Percentiles rank a stretch among this genome's conserved stretches.
Conservation (phyloP, 768 basidiomycete genomes). For the Pulveroboletus sp. region DNA sequence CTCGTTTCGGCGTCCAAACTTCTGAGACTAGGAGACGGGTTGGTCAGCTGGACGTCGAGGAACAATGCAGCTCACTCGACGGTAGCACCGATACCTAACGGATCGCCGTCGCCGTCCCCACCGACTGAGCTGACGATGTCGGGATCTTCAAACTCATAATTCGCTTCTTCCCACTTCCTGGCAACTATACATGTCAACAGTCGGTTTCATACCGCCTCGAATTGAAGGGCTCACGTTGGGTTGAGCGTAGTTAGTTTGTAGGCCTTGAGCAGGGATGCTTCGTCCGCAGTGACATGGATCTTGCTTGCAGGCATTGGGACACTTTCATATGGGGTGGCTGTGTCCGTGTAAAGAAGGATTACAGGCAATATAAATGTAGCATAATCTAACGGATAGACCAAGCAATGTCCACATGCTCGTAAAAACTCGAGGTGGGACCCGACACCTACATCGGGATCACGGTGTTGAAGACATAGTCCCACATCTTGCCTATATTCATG, state of each 20-base stretch:
- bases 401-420: conserved; percentile 5
- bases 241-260: conserved; percentile 79
- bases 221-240: conserved; percentile 60
- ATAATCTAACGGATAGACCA: conserved; percentile 9
- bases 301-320: conserved; percentile 37
- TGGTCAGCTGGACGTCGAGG: conserved; percentile 1
- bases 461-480: conserved; percentile 92
- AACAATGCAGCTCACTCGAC: conserved; percentile 48
- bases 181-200: conserved; percentile 4
- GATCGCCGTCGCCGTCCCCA: conserved; percentile 68
- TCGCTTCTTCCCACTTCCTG: conserved; percentile 89
- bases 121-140: conserved; percentile 59
- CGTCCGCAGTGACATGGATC: conserved; percentile 71
- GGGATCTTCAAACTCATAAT: conserved; percentile 80
- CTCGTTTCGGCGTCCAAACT: conserved; percentile 79
- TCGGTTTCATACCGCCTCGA: neutral
- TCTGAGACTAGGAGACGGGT: conserved; percentile 44
- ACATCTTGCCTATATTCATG: conserved; percentile 68
- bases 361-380: conserved; percentile 2
- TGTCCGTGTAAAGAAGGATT: conserved; percentile 8
- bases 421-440: neutral
- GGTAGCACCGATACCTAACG: conserved; percentile 69
- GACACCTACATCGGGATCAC: conserved; percentile 55
- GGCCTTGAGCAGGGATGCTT: conserved; percentile 79
- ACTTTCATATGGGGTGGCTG: conserved; percentile 12